Evolutionary conservation across 176 grass and related monocot genomes (phyloP), one percentile per base, ranked within the genome.

Genomic region (Cocos nucifera): DNA sequence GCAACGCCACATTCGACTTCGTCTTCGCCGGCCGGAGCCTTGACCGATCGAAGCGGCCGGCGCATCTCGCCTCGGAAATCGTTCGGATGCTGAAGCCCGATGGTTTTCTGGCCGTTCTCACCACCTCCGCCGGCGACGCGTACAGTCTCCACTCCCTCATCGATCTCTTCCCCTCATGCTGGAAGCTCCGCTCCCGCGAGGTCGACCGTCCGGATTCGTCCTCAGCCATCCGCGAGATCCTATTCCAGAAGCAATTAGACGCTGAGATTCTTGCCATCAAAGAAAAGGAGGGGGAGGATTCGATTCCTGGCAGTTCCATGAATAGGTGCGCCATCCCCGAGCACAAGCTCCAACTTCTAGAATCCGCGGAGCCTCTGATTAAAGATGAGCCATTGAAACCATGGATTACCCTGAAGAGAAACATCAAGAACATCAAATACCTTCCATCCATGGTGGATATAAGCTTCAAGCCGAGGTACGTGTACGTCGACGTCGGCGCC

Each of bases 401-500:
- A 51, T 90, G 86, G 86, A 60, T 90, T 56, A 63, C 82, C 20
- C 71, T 90, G 19, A 90, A 85, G 73, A 30, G 75, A 20, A 90
- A 90, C 71, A 19, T 76, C 27, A 81, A 79, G 54, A 85, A 82
- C 58, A 78, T 90, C 57, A 90, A 63, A 48, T 90, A 85, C 63
- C 66, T 90, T 15, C 78, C 86, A 28, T 66, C 70, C 16, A 64
- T 79, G 8, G 82, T 67, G 5, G 86, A 82, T 35, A 85, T 90
- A 70, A 69, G 78, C 63, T 90, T 90, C 54, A 90, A 90, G 67
- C 62, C 61, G 60, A 69, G 65, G 25, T 78, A 91, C 61, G 76
- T 77, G 54, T 91, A 91, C 53, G 67, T 86, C 26, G 87, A 91
- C 69, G 83, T 91, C 7, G 87, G 87, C 22, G 71, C 87, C 3